Evolutionary conservation across 2,329 filamentous ascomycete species (phyloP).

Genomic region (Lanzia echinophila): DNA sequence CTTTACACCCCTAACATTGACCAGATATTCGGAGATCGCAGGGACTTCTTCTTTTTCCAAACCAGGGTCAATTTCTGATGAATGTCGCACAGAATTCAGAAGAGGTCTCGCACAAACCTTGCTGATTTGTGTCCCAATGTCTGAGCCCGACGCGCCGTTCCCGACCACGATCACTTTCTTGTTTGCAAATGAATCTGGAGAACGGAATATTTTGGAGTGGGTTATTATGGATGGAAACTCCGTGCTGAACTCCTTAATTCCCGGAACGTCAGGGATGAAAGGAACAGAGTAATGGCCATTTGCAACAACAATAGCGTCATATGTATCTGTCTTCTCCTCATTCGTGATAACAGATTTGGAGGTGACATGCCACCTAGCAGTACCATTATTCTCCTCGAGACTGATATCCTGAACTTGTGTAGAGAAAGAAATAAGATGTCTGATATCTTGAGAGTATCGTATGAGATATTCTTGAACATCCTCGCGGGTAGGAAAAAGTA

Average conservation of each 20-base stretch:
- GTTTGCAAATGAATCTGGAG: constrained; percentile 51
- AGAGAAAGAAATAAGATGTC: constrained; percentile 60
- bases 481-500: constrained; percentile 68
- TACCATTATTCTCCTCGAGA: constrained; percentile 21
- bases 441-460: constrained; percentile 58
- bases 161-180: constrained; percentile 81
- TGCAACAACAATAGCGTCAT: constrained; percentile 71
- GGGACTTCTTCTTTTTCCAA: constrained; percentile 43
- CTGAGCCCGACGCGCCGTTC: constrained; percentile 75
- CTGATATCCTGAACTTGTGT: constrained; percentile 61
- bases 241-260: constrained; percentile 52
- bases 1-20: constrained; percentile 50
- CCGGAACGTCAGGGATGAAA: constrained; percentile 56
- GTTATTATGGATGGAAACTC: constrained; percentile 54
- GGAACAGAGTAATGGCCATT: constrained; percentile 70
- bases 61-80: constrained; percentile 33
- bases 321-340: constrained; percentile 16
- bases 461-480: constrained; percentile 69
- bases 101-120: constrained; percentile 52
- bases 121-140: constrained; percentile 74
- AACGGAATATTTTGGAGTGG: constrained; percentile 77
- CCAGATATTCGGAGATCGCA: constrained; percentile 51
- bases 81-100: constrained; percentile 55
- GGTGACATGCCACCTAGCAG: constrained; percentile 50
- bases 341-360: constrained; percentile 23